A percentile compares a stretch with the other conserved stretches of the same genome.
Evolutionary conservation across 306 rosid genomes (phyloP).

Genomic region (Glycine latifolia): DNA sequence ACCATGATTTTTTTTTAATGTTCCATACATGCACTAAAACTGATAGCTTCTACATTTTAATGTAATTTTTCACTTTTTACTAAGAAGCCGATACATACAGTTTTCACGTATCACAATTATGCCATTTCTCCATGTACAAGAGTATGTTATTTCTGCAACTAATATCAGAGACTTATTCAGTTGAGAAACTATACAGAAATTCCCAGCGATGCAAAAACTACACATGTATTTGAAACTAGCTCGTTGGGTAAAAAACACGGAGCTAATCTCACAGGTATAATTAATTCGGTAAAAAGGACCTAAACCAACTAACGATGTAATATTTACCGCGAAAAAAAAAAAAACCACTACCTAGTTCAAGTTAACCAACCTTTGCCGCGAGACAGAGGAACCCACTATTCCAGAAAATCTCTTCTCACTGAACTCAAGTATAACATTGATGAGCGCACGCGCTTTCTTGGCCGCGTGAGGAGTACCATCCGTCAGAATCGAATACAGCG

Average conservation of each 20-base stretch:
- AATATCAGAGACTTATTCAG: neutral
- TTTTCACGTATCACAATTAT: no score
- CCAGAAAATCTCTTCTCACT: conserved; percentile 30
- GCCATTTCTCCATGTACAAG: neutral
- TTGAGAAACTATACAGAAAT: neutral
- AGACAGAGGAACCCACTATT: conserved; percentile 39
- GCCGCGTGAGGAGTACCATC: conserved; percentile 63
- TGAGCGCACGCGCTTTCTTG: conserved; percentile 68
- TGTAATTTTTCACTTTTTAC: no score
- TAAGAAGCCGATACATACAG: no score
- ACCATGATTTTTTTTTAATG: no score
- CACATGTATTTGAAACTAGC: conserved; percentile 30
- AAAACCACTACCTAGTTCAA: conserved; percentile 22
- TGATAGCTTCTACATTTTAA: no score
- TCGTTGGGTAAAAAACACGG: conserved; percentile 27
- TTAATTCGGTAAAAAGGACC: no score
- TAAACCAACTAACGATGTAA: no score
- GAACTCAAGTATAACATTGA: conserved; percentile 59
- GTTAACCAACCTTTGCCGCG: neutral
- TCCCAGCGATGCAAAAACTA: neutral
- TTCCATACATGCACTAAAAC: no score
- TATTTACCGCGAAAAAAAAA: conserved; percentile 16
- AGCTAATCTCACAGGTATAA: conserved; percentile 45
- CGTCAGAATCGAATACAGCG: conserved; percentile 58
- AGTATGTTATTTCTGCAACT: neutral